Percentiles rank a stretch among this genome's conserved stretches.
These are phyloP conservation scores for Diaporthe destruens DNA, from an alignment of 2,329 filamentous ascomycete genomes.

Conservation along the genomic window DNA sequence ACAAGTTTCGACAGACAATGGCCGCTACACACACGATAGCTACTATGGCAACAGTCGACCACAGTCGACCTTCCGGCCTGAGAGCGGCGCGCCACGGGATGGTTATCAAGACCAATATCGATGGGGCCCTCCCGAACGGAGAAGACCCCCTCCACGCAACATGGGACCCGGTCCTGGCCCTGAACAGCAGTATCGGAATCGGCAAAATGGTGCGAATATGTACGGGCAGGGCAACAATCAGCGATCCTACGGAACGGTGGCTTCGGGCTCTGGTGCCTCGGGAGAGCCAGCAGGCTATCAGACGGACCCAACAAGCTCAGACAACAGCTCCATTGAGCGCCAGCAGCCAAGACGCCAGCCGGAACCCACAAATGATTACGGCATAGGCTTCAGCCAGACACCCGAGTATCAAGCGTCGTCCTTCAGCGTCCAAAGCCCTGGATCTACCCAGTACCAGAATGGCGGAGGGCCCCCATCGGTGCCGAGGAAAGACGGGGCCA, in stretches of 20 bases:
- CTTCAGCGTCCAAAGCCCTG: conserved; percentile 52
- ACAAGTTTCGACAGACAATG: conserved; percentile 51
- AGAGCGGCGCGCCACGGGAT: conserved; percentile 48
- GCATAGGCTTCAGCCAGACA: conserved; percentile 67
- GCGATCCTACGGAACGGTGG: conserved; percentile 88
- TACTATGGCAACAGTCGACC: conserved; percentile 57
- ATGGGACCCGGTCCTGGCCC: conserved; percentile 50
- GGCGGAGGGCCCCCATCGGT: conserved; percentile 47
- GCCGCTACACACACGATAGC: conserved; percentile 64
- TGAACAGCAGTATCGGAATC: conserved; percentile 59
- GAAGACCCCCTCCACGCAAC: conserved; percentile 53
- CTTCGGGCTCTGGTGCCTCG: conserved; percentile 79
- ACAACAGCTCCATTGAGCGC: conserved; percentile 91
- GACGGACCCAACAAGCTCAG: conserved; percentile 87
- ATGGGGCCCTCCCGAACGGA: conserved; percentile 44
- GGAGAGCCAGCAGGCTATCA: conserved; percentile 82
- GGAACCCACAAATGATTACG: conserved; percentile 73
- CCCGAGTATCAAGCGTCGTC: conserved; percentile 57
- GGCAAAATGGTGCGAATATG: conserved; percentile 58
- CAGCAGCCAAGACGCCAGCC: conserved; percentile 65
- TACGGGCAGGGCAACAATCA: conserved; percentile 75
- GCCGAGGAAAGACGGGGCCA: conserved; percentile 51
- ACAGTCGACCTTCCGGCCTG: conserved; percentile 38
- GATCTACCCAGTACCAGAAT: conserved; percentile 43
- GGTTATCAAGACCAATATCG: conserved; percentile 49